phyloP scores from a whole-genome alignment of 2,329 filamentous ascomycete species.

The Alternaria gaisen region DNA sequence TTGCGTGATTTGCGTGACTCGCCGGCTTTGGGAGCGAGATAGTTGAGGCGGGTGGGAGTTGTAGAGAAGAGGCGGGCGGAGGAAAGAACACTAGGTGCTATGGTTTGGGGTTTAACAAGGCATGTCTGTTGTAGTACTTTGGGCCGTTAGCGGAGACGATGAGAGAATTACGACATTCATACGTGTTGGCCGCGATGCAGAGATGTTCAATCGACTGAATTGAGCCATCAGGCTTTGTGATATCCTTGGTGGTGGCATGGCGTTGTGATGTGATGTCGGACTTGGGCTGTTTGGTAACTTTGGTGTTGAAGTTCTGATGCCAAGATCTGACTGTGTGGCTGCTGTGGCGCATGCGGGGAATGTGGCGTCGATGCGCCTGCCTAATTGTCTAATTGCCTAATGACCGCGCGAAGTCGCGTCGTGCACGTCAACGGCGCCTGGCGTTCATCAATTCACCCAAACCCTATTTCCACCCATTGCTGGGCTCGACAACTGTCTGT shows the following conservation, averaged over 20 bases:
- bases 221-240: constrained; percentile 44
- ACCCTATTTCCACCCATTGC: constrained; percentile 8
- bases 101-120: constrained; percentile 44
- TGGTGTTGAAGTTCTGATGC: constrained; percentile 35
- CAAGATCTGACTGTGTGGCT: constrained; percentile 28
- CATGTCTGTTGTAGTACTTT: constrained; percentile 29
- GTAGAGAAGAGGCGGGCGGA: constrained; percentile 73
- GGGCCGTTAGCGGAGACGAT: constrained; percentile 16
- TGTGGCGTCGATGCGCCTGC: constrained; percentile 21
- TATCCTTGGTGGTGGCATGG: constrained; percentile 55
- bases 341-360: constrained; percentile 14
- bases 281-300: neutral
- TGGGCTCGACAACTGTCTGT: neutral
- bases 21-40: constrained; percentile 82
- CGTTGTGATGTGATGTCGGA: constrained; percentile 19
- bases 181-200: constrained; percentile 36
- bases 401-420: constrained; percentile 28
- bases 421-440: constrained; percentile 25
- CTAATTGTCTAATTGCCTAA: constrained; percentile 18
- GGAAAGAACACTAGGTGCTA: constrained; percentile 37
- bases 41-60: constrained; percentile 69
- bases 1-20: constrained; percentile 89
- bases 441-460: constrained; percentile 8
- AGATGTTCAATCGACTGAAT: constrained; percentile 42
- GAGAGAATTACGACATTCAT: constrained; percentile 14